These are phyloP conservation scores for Candida khao-thaluensis DNA, from an alignment of 805 yeast genomes.

Conservation along the genomic window DNA sequence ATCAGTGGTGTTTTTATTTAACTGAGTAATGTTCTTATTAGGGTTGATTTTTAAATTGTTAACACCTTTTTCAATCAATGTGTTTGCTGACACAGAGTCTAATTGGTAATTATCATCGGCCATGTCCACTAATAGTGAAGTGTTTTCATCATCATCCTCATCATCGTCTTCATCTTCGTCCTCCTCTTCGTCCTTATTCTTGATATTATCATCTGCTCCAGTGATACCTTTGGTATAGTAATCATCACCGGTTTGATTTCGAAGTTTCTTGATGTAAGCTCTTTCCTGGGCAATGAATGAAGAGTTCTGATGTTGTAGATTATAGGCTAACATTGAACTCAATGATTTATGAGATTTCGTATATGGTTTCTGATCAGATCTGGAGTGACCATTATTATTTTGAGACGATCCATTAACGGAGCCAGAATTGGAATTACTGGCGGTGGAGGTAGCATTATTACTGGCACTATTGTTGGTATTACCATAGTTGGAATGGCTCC, in stretches of 20 bases:
- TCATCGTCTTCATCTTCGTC: slow-evolving; percentile 25
- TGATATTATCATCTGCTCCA: slow-evolving; percentile 31
- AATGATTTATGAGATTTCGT: slow-evolving; percentile 13
- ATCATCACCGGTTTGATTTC: slow-evolving; percentile 63
- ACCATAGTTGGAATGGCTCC: slow-evolving; percentile 16
- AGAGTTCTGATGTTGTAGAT: slow-evolving; percentile 17
- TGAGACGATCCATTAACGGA: neutral
- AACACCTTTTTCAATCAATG: slow-evolving; percentile 30
- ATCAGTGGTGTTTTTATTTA: slow-evolving; percentile 35
- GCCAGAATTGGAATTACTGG: neutral
- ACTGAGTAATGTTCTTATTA: slow-evolving; percentile 33
- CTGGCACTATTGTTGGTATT: neutral
- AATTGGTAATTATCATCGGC: slow-evolving; percentile 48
- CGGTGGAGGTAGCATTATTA: neutral
- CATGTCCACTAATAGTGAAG: slow-evolving; percentile 37
- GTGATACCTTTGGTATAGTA: slow-evolving; percentile 69
- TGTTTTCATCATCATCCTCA: slow-evolving; percentile 23
- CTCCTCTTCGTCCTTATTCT: slow-evolving; percentile 25
- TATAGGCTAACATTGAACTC: slow-evolving; percentile 17
- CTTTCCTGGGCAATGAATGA: slow-evolving; percentile 60
- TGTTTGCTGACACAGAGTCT: slow-evolving; percentile 43
- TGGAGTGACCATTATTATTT: slow-evolving; percentile 8
- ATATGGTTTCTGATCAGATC: slow-evolving; percentile 9
- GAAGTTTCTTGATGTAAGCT: slow-evolving; percentile 60
- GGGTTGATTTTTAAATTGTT: slow-evolving; percentile 29